Evolutionary conservation across 257 asterid genomes (phyloP).

Genomic region (Solanum okadae): DNA sequence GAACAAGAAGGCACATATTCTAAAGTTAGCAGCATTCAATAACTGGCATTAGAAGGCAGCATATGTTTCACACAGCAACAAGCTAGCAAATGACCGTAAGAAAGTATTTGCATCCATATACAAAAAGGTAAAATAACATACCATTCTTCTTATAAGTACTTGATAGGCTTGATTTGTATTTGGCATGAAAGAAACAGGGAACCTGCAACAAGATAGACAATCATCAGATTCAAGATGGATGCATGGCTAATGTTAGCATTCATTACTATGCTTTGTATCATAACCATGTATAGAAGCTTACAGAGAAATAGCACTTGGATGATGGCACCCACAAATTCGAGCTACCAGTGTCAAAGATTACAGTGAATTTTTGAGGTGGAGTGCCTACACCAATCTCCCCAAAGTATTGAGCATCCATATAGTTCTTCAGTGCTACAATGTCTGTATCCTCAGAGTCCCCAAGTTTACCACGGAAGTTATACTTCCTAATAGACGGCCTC

Average conservation of each 20-base stretch:
- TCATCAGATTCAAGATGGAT: background rate
- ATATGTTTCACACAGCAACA: background rate
- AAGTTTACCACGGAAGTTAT: conserved; percentile 34
- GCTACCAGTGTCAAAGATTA: conserved; percentile 95
- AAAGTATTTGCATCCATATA: background rate
- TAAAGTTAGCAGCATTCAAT: background rate
- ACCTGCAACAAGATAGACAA: conserved; percentile 38
- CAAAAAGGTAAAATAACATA: conserved; percentile 13
- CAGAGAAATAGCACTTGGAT: conserved; percentile 86
- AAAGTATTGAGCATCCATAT: conserved; percentile 96
- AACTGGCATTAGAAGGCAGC: background rate
- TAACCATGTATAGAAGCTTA: conserved; percentile 22
- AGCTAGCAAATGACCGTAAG: background rate
- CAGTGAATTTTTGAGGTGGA: conserved; percentile 90
- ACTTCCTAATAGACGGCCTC: conserved; percentile 62
- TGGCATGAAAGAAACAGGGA: conserved; percentile 81
- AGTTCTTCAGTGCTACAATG: conserved; percentile 72
- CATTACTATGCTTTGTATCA: background rate
- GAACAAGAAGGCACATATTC: background rate
- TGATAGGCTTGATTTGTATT: conserved; percentile 68
- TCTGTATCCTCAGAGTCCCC: conserved; percentile 57
- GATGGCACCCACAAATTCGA: conserved; percentile 98
- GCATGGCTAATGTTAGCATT: background rate
- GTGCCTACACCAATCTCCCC: conserved; percentile 91
- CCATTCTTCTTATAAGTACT: conserved; percentile 75